phyloP scores from a whole-genome alignment of 169 alveolate genomes.

The Toxoplasma gondii region DNA sequence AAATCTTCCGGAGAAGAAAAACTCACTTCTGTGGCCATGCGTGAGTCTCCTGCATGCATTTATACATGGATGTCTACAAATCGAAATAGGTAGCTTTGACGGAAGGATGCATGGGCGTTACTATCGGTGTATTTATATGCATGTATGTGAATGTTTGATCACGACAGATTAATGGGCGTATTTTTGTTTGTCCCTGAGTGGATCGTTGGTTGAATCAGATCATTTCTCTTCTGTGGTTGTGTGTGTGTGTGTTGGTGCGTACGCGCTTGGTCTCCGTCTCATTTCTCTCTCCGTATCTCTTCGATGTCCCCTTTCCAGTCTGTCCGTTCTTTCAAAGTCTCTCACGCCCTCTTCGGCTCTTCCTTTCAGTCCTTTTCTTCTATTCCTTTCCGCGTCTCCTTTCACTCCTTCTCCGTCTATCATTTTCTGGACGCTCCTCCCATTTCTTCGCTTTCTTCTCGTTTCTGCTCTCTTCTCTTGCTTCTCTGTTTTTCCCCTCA shows the following conservation, averaged over 20 bases:
- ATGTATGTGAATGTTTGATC: background rate
- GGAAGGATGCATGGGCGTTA: no score
- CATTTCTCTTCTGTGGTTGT: no score
- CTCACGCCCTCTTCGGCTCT: no score
- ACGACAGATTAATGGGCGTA: background rate
- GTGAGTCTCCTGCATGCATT: background rate
- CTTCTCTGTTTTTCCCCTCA: background rate
- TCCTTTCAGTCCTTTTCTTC: background rate
- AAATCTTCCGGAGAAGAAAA: background rate
- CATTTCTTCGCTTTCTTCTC: background rate
- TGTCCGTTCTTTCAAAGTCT: no score
- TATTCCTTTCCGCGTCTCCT: background rate
- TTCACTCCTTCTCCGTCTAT: background rate
- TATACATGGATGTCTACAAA: no score
- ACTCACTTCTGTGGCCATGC: background rate
- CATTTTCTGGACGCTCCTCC: background rate
- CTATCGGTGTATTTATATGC: background rate
- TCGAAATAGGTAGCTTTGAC: no score
- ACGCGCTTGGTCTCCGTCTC: background rate
- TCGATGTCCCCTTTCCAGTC: no score
- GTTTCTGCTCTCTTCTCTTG: background rate
- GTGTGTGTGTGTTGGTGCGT: no score
- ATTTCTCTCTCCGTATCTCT: background rate
- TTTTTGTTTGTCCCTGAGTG: no score
- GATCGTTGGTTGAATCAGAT: no score